Base-by-base conservation (phyloP, 2,329 filamentous ascomycete species). In the Fusarium dimerum region DNA sequence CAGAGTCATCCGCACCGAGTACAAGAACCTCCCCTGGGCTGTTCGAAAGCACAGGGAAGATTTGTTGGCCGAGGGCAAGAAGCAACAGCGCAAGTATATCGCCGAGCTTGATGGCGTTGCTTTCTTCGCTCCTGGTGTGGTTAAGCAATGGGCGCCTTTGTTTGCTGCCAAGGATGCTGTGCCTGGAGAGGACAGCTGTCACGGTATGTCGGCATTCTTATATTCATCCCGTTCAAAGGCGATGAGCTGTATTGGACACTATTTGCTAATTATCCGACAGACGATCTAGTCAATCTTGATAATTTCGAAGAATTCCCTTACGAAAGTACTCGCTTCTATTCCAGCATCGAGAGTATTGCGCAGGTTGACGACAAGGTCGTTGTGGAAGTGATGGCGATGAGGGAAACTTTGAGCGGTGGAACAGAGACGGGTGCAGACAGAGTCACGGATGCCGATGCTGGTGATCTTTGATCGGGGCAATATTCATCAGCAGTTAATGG, bases 71-170 rank as follows among this genome's bases (percentile, higher is more conserved):
- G 47, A 59, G 11, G 57, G 50, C 1, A 51, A 49, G 1, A 8
- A 20, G 17, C 40, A 47, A 34, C 53, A 59, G 20, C 56, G 57
- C 45, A 59, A 59, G 36, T 56, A 50, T 5, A 59, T 59, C 5
- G 53, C 56, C 1, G 57, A 56, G 32, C 17, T 56, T 18, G 50
- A 59, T 2, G 56, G 56, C 0, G 48, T 48, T 3, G 56, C 56
- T 4, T 59, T 59, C 26, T 59, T 59, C 20, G 56, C 57, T 0
- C 57, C 56, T 1, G 57, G 57, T n/a, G 53, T 59, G 15, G 13
- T 59, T 15, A 59, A 49, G 1, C 54, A 56, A 56, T 10, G 56
- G 13, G 42, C 47, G 7, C 56, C 53, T 40, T 20, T 59, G 11
- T 59, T 59, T 42, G 57, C 57, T 2, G 56, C 53, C 3, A 46